Conservation (phyloP, 345 rosid species). For the Hypericum androsaemum region DNA sequence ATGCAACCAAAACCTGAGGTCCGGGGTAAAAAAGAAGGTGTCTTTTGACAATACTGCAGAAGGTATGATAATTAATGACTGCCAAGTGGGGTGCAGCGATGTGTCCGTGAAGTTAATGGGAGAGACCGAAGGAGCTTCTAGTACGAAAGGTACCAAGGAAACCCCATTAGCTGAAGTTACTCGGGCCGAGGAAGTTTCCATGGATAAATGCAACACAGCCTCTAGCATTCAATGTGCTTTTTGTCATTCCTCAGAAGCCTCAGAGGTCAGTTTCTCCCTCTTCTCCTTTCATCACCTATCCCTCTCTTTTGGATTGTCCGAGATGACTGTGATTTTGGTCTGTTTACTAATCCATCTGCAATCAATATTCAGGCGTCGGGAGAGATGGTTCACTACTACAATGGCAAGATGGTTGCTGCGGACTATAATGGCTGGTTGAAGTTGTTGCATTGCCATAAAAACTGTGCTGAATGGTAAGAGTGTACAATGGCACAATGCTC, state of each 20-base stretch:
- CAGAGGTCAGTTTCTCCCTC: slow-evolving; percentile 41
- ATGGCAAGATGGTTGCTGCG: slow-evolving; percentile 56
- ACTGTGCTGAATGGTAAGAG: slow-evolving; percentile 83
- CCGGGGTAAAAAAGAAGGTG: slow-evolving; percentile 22
- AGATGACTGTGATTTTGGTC: background rate
- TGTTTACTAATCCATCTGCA: slow-evolving; percentile 7
- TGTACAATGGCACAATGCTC: too few species aligned
- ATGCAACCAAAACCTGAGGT: slow-evolving; percentile 8
- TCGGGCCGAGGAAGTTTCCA: slow-evolving; percentile 13
- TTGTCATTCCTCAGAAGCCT: slow-evolving; percentile 56
- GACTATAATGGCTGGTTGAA: slow-evolving; percentile 42
- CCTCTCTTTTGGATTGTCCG: background rate
- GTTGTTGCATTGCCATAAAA: slow-evolving; percentile 65
- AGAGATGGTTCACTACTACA: slow-evolving; percentile 65
- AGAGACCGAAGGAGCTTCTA: too few species aligned
- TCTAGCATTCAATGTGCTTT: slow-evolving; percentile 45
- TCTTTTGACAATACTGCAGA: slow-evolving; percentile 9
- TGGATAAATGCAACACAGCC: slow-evolving; percentile 31
- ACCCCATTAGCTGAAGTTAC: slow-evolving; percentile 11
- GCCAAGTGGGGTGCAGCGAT: slow-evolving; percentile 9
- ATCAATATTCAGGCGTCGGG: slow-evolving; percentile 54
- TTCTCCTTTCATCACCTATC: background rate
- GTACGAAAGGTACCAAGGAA: background rate
- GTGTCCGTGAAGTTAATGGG: background rate
- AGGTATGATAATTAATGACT: slow-evolving; percentile 16